phyloP scores from a whole-genome alignment of 2,329 filamentous ascomycete species.

The Didymella lethalis region DNA sequence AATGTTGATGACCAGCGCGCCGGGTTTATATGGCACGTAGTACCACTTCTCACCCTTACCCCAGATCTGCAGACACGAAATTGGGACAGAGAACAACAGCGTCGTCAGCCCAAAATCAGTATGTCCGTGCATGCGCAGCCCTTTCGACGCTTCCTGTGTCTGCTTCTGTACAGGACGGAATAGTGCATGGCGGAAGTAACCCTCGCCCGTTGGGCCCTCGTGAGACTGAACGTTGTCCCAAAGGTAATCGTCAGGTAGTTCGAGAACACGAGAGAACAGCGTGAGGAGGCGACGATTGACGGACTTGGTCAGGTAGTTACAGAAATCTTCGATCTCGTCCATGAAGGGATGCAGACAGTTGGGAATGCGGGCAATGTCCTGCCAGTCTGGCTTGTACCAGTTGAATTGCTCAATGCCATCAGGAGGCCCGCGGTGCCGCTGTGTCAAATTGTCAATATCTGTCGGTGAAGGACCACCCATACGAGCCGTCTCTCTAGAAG shows the following conservation, averaged over 20 bases:
- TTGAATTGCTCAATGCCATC: constrained; percentile 65
- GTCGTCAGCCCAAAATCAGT: constrained; percentile 39
- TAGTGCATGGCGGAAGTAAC: constrained; percentile 36
- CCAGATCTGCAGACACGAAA: constrained; percentile 39
- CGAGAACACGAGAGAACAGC: constrained; percentile 35
- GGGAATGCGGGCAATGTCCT: constrained; percentile 54
- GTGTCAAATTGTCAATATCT: neutral
- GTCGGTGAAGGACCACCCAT: neutral
- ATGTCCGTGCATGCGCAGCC: constrained; percentile 45
- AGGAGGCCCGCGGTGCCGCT: constrained; percentile 51
- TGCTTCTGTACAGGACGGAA: constrained; percentile 35
- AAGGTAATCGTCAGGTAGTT: constrained; percentile 35
- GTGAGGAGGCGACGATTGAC: constrained; percentile 54
- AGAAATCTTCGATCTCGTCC: constrained; percentile 59
- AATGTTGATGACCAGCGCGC: constrained; percentile 40
- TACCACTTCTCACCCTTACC: constrained; percentile 37
- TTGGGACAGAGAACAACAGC: constrained; percentile 36
- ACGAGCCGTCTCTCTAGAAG: too few relatives aligned
- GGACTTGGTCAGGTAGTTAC: constrained; percentile 58
- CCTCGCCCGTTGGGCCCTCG: constrained; percentile 33
- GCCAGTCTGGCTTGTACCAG: constrained; percentile 60
- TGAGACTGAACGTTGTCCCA: constrained; percentile 37
- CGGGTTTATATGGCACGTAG: constrained; percentile 37
- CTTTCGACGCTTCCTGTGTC: constrained; percentile 35
- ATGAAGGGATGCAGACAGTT: constrained; percentile 59